Percentiles rank a stretch among this genome's conserved stretches.
Evolutionary conservation across 768 basidiomycete genomes (phyloP).

Genomic region (Phanerodontia chrysosporium): DNA sequence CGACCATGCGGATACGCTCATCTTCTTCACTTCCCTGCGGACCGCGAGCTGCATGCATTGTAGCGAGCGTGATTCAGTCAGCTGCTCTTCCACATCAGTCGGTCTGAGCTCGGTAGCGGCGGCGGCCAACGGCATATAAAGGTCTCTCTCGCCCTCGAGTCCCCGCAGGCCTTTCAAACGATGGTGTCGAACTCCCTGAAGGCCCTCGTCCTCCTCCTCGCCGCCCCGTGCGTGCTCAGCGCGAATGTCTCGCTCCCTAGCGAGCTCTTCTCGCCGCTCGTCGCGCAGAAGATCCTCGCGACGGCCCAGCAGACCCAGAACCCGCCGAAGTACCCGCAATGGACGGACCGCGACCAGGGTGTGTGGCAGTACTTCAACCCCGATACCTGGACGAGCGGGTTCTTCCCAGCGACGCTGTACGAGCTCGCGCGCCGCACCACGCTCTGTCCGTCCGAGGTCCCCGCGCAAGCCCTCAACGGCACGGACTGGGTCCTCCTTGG

Average conservation of each 20-base stretch:
- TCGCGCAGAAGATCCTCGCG: slow-evolving; percentile 55
- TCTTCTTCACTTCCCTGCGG: not conserved
- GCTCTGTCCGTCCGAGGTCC: slow-evolving; percentile 37
- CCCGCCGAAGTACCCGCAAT: slow-evolving; percentile 54
- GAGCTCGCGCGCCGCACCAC: slow-evolving; percentile 49
- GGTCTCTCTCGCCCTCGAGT: not conserved
- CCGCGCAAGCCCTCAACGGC: slow-evolving; percentile 27
- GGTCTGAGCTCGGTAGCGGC: not conserved
- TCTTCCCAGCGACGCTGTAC: slow-evolving; percentile 60
- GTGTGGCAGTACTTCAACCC: slow-evolving; percentile 50
- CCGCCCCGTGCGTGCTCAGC: not conserved
- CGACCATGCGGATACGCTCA: not conserved
- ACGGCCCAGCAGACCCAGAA: slow-evolving; percentile 42
- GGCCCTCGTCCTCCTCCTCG: not conserved
- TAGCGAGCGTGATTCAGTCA: not conserved
- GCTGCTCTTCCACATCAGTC: not conserved
- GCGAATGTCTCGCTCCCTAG: not conserved
- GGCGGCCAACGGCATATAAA: not conserved
- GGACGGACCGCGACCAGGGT: slow-evolving; percentile 46
- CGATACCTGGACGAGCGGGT: slow-evolving; percentile 65
- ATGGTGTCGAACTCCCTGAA: not conserved
- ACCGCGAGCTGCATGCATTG: not conserved
- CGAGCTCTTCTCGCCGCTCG: slow-evolving; percentile 56
- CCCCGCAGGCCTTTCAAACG: not conserved
- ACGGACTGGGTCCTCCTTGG: slow-evolving; percentile 57